Percentiles rank a stretch among this genome's conserved stretches.
Conservation (phyloP, 805 yeast species). For the Wickerhamomyces mucosus region DNA sequence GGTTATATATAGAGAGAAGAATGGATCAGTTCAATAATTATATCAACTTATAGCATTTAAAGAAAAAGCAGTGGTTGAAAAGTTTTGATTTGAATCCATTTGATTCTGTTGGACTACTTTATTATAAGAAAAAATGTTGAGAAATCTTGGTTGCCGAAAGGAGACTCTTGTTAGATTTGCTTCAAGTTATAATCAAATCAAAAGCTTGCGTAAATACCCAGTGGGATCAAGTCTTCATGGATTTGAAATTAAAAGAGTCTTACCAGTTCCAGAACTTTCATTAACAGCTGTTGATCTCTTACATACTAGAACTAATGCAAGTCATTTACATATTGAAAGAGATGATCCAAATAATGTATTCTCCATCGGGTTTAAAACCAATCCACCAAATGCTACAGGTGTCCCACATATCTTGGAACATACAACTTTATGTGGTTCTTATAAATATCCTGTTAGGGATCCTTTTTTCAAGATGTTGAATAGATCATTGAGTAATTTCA, state of each 20-base stretch:
- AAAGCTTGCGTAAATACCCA: slow-evolving; percentile 44
- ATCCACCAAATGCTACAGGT: slow-evolving; percentile 92
- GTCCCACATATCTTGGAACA: slow-evolving; percentile 95
- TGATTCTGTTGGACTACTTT: no score
- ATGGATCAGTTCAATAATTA: no score
- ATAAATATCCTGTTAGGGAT: slow-evolving; percentile 86
- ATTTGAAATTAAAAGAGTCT: slow-evolving; percentile 51
- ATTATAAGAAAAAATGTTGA: not conserved
- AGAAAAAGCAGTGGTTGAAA: no score
- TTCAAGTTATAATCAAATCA: slow-evolving; percentile 23
- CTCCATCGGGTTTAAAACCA: slow-evolving; percentile 82
- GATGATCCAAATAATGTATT: slow-evolving; percentile 83
- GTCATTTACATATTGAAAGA: slow-evolving; percentile 79
- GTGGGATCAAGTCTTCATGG: slow-evolving; percentile 58
- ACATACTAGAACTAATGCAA: slow-evolving; percentile 63
- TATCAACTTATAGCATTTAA: no score
- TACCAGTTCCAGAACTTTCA: slow-evolving; percentile 73
- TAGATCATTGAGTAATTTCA: slow-evolving; percentile 87
- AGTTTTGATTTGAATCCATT: no score
- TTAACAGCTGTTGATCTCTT: slow-evolving; percentile 65
- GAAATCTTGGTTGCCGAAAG: slow-evolving; percentile 2
- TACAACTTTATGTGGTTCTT: slow-evolving; percentile 91
- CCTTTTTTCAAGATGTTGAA: slow-evolving; percentile 97
- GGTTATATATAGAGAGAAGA: no score
- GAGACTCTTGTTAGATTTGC: slow-evolving; percentile 8